Base-by-base conservation (phyloP, 805 yeast genomes). In the Hanseniaspora clermontiae region DNA sequence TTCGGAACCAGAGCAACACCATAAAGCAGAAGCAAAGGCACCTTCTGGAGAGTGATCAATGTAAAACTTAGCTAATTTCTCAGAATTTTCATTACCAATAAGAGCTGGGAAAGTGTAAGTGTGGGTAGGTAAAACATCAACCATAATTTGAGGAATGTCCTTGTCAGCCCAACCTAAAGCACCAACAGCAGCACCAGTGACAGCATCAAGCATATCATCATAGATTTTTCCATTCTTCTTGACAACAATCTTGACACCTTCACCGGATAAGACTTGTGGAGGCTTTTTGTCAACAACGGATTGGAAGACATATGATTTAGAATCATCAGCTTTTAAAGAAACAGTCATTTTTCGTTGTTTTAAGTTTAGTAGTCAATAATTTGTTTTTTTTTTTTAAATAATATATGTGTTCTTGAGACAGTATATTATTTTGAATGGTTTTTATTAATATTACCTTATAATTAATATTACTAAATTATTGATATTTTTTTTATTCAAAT, bases 1-100 rank as follows among this genome's bases (percentile, higher is more conserved):
- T 66, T 81, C 86, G 20, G 84, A 72, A 17, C 88, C 88, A 10
- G 83, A 77, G 59, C 80, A 77, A 57, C 78, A 74, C 67, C 82
- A 72, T 43, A 72, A 59, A 14, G 74, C 77, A 20, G 74, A 68
- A 1, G 65, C 60, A 57, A 73, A 73, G 9, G 68, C 73, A 40
- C 66, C 69, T 43, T 67, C 60, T 51, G 75, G 74, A 12, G 75
- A 70, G 45, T 66, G 65, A 5, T 69, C 71, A 57, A 73, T 66
- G 51, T 71, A 75, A 67, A 69, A 73, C 50, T 70, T 63, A 31
- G 77, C 72, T 51, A 76, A 62, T 8, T 68, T 71, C 59, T 76
- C 79, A 29, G 77, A 72, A 6, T 70, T 65, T 51, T 68, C 64
- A 61, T 72, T 73, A 54, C 70, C 61, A 31, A 65, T 60, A 34